Conservation (phyloP, 2,329 filamentous ascomycete genomes). For the Apiospora arundinis region DNA sequence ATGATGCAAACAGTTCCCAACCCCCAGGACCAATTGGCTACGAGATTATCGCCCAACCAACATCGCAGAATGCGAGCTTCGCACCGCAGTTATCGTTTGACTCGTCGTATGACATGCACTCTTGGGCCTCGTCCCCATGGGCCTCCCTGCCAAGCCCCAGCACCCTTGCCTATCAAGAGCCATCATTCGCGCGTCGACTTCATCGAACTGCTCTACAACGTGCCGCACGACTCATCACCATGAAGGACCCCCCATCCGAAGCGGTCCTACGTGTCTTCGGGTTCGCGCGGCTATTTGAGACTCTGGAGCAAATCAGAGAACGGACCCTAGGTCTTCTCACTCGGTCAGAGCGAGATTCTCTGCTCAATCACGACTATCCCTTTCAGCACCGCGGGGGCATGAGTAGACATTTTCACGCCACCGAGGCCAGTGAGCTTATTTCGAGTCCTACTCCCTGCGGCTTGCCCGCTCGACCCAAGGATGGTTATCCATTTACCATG, state of each 20-base stretch:
- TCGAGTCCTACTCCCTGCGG: slow-evolving; percentile 22
- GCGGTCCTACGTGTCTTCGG: slow-evolving; percentile 67
- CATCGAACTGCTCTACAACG: slow-evolving; percentile 70
- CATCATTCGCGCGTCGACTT: slow-evolving; percentile 72
- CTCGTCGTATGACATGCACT: slow-evolving; percentile 30
- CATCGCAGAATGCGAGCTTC: slow-evolving; percentile 60
- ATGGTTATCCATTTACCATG: slow-evolving; percentile 46
- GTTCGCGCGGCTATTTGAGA: slow-evolving; percentile 70
- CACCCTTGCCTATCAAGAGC: slow-evolving; percentile 68
- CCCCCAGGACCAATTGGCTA: slow-evolving; percentile 39
- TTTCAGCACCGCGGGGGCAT: slow-evolving; percentile 72
- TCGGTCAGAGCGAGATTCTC: slow-evolving; percentile 44
- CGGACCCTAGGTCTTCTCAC: slow-evolving; percentile 46
- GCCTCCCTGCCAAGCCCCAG: slow-evolving; percentile 49
- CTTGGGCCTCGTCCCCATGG: slow-evolving; percentile 38
- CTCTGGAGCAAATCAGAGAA: slow-evolving; percentile 52
- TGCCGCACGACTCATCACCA: slow-evolving; percentile 63
- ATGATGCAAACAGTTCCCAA: slow-evolving; percentile 3
- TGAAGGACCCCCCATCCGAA: slow-evolving; percentile 53
- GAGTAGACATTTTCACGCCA: slow-evolving; percentile 66
- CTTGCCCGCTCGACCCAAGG: not conserved
- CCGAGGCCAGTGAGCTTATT: slow-evolving; percentile 28
- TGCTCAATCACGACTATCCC: slow-evolving; percentile 66
- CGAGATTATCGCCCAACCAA: slow-evolving; percentile 59
- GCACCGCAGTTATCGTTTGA: slow-evolving; percentile 45